phyloP scores from a whole-genome alignment of 768 basidiomycete genomes.

The Amanita muscaria region DNA sequence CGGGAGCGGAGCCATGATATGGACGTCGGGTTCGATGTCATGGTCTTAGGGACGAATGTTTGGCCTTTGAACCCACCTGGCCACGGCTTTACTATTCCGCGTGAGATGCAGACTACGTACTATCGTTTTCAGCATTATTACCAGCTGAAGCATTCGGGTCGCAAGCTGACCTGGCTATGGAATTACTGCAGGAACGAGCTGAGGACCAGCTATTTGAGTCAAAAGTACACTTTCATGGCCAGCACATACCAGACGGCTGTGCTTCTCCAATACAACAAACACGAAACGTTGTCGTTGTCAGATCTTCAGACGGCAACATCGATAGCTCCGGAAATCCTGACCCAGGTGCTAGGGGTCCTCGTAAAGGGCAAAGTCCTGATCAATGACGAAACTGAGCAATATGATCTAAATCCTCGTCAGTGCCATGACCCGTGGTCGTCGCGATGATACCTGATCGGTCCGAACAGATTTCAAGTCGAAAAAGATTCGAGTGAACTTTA shows the following conservation, averaged over 20 bases:
- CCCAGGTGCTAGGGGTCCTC: conserved; percentile 61
- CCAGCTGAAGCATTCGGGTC: conserved; percentile 86
- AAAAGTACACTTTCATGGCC: conserved; percentile 95
- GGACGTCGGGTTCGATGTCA: conserved; percentile 85
- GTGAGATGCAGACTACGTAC: conserved; percentile 80
- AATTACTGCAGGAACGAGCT: conserved; percentile 97
- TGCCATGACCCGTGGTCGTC: conserved; percentile 3
- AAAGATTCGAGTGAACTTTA: conserved; percentile 88
- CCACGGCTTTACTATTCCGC: conserved; percentile 83
- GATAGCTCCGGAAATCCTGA: conserved; percentile 71
- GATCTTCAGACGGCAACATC: conserved; percentile 76
- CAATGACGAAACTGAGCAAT: conserved; percentile 81
- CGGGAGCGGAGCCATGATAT: conserved; percentile 84
- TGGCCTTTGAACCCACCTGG: conserved; percentile 86
- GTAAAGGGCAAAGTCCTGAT: conserved; percentile 86
- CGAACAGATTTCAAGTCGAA: conserved; percentile 77
- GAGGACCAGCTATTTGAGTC: conserved; percentile 83
- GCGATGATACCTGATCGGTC: conserved; percentile 28
- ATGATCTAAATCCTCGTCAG: conserved; percentile 81
- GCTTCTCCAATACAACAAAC: conserved; percentile 88
- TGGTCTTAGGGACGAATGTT: conserved; percentile 92
- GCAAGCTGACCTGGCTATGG: conserved; percentile 98
- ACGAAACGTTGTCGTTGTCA: conserved; percentile 74
- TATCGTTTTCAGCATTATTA: conserved; percentile 92
- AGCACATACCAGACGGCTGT: conserved; percentile 94